phyloP scores from a whole-genome alignment of 2,329 filamentous ascomycete species.

The Colletotrichum karsti region DNA sequence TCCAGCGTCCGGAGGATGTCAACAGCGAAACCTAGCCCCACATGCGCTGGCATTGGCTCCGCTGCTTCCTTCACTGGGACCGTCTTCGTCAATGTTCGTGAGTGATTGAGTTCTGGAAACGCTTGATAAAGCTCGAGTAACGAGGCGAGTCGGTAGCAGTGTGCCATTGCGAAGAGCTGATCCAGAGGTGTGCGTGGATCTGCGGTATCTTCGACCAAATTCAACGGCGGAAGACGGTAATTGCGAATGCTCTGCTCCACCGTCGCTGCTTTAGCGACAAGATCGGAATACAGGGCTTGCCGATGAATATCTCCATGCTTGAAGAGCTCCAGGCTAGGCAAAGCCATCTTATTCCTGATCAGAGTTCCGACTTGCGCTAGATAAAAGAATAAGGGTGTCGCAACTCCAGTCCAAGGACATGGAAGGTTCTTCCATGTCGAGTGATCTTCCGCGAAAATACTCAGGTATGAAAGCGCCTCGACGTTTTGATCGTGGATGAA shows the following conservation, averaged over 20 bases:
- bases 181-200: not conserved
- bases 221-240: not conserved
- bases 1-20: not conserved
- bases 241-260: not conserved
- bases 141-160: not conserved
- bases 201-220: not conserved
- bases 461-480: not conserved
- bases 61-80: accelerated
- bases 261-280: not conserved
- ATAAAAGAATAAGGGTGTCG: not conserved
- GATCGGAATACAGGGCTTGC: not conserved
- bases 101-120: not conserved
- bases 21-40: not conserved
- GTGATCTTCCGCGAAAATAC: not conserved
- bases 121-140: not conserved
- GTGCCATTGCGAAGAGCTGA: accelerated
- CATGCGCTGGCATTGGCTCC: too few relatives aligned
- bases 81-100: not conserved
- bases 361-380: not conserved
- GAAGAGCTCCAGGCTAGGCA: not conserved
- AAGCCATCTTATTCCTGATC: not conserved
- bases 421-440: not conserved
- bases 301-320: not conserved
- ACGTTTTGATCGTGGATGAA: not conserved
- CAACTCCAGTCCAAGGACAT: not conserved